Evolutionary conservation across 768 basidiomycete genomes (phyloP).

Genomic region (Hygrocybe punicea): DNA sequence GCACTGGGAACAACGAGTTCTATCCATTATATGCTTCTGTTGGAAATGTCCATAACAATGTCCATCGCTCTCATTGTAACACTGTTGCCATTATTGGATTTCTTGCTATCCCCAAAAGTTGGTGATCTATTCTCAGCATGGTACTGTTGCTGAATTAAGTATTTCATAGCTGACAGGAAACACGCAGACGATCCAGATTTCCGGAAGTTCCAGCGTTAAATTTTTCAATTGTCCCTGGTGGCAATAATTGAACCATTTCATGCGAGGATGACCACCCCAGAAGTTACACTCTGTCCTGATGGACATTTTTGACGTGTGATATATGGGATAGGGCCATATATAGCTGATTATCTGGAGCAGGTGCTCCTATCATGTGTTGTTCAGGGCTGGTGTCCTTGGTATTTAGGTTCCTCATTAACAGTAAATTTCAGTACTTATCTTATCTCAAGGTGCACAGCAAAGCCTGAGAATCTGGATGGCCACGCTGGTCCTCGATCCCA

Average conservation of each 20-base stretch:
- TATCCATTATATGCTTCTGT: slow-evolving; percentile 34
- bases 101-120: slow-evolving; percentile 37
- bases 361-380: slow-evolving; percentile 30
- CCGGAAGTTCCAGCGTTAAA: slow-evolving; percentile 26
- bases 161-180: not conserved
- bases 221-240: slow-evolving; percentile 30
- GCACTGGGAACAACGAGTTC: slow-evolving; percentile 38
- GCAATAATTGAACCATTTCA: slow-evolving; percentile 20
- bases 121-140: not conserved
- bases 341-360: slow-evolving; percentile 43
- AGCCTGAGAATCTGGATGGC: slow-evolving; percentile 24
- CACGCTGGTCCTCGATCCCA: slow-evolving; percentile 11
- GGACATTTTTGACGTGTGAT: slow-evolving; percentile 26
- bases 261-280: slow-evolving; percentile 24
- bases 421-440: not conserved
- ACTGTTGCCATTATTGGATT: slow-evolving; percentile 31
- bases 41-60: slow-evolving; percentile 28
- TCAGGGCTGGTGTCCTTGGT: slow-evolving; percentile 31
- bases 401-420: not conserved
- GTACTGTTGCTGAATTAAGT: not conserved
- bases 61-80: slow-evolving; percentile 28
- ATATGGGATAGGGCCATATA: slow-evolving; percentile 35
- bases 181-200: slow-evolving; percentile 17
- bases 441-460: slow-evolving; percentile 24
- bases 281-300: slow-evolving; percentile 26